These are phyloP conservation scores for Trifolium dubium DNA, from an alignment of 306 rosid species.

Conservation along the genomic window DNA sequence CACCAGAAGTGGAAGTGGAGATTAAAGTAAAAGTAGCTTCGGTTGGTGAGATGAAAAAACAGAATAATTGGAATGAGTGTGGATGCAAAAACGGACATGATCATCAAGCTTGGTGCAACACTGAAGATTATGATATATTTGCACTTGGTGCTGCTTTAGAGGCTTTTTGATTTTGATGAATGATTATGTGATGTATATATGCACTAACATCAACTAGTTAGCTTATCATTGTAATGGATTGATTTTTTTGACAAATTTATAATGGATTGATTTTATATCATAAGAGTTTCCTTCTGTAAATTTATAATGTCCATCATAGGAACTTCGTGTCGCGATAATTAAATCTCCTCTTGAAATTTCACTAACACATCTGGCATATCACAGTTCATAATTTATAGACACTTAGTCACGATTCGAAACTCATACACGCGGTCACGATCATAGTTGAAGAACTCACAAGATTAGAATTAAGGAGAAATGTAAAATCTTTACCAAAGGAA, in stretches of 20 bases:
- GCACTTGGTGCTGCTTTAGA: conserved; percentile 67
- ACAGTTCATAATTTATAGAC: too few species aligned
- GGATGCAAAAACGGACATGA: conserved; percentile 62
- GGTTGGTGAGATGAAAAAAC: conserved; percentile 3
- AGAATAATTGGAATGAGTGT: conserved; percentile 54
- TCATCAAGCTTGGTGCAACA: conserved; percentile 35
- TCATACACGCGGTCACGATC: too few species aligned
- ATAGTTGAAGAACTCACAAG: too few species aligned
- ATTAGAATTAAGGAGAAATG: too few species aligned
- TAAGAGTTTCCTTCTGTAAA: background rate
- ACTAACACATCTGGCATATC: too few species aligned
- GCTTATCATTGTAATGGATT: background rate
- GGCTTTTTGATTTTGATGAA: conserved; percentile 42
- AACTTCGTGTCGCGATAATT: too few species aligned
- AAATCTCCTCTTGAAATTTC: too few species aligned
- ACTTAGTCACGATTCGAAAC: too few species aligned
- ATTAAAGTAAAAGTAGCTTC: conserved; percentile 46
- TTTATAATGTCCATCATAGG: too few species aligned
- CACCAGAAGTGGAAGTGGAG: conserved; percentile 58
- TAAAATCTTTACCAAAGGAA: too few species aligned
- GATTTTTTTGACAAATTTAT: background rate
- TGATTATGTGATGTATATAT: background rate
- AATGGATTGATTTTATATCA: background rate
- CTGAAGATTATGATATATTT: conserved; percentile 61
- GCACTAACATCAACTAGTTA: conserved; percentile 6